Evolutionary conservation across 2,329 filamentous ascomycete genomes (phyloP), one percentile per base, ranked within the genome.

Genomic region (Nothomitra cinnamomea): DNA sequence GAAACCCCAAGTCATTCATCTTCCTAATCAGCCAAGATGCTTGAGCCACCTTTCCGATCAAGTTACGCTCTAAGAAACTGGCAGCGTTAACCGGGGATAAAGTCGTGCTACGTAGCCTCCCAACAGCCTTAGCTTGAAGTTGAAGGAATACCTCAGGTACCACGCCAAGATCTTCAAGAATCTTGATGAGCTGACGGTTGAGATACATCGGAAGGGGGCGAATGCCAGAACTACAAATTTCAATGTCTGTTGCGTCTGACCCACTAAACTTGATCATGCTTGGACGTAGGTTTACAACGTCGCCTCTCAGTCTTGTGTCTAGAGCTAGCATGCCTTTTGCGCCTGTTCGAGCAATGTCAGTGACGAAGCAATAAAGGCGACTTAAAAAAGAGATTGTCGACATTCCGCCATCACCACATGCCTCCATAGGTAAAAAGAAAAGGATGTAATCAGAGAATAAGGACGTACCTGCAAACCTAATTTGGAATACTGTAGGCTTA

Each of bases 151-250:
- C 82, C 0, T 66, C 54, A 1, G 68, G 61, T 0, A 71, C 62
- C 0, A 84, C 79, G 0, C 75, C 74, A 64, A 90, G 79, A 58
- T 94, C 87, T 61, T 94, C 87, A 0, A 94, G 65, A 3, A 94
- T 87, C 63, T 94, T 94, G 67, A 94, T 87, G 56, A 89, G 72
- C 58, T 86, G 85, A 0, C 83, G 79, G 61, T 94, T 94, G 1
- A 94, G 73, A 17, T 80, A 77, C 58, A 89, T 72, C 0, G 77
- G 77, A 5, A 90, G 72, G 0, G 85, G 81, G 51, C 74, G 78
- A 38, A 78, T 79, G 0, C 79, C 80, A 42, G 78, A 74, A 48
- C 83, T 83, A 61, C 84, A 89, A 45, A 88, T 85, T 56, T 83
- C 85, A 1, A 90, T 70, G 51, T 82, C 74, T 3, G 63, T 63